phyloP scores from a whole-genome alignment of 2,329 filamentous ascomycete genomes.

The Lecanoromycetidae sp. region DNA sequence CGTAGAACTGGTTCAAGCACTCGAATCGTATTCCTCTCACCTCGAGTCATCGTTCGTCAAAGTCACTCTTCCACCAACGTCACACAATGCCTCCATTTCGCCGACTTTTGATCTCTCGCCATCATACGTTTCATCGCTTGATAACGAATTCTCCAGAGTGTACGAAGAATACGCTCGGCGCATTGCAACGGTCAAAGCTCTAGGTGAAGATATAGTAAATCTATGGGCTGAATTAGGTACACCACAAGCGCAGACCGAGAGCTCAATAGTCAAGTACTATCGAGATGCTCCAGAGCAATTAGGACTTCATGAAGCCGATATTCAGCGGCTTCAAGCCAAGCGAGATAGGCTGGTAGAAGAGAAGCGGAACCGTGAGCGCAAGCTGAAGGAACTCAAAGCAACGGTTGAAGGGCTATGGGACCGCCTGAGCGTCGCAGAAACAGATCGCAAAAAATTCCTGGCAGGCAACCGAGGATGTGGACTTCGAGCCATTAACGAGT shows the following conservation, averaged over 20 bases:
- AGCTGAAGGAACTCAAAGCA: constrained; percentile 59
- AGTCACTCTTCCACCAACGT: constrained; percentile 72
- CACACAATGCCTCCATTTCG: constrained; percentile 61
- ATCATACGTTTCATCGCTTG: constrained; percentile 72
- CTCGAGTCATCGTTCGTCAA: constrained; percentile 80
- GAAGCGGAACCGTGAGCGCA: constrained; percentile 72
- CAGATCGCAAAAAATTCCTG: constrained; percentile 73
- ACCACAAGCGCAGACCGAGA: constrained; percentile 84
- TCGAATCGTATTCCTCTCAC: constrained; percentile 93
- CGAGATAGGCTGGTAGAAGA: constrained; percentile 78
- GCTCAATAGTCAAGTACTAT: constrained; percentile 74
- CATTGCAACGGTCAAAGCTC: constrained; percentile 58
- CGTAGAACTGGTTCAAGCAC: constrained; percentile 80
- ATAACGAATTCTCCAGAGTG: constrained; percentile 82
- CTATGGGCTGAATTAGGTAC: constrained; percentile 94
- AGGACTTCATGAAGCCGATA: constrained; percentile 77
- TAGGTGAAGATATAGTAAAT: constrained; percentile 77
- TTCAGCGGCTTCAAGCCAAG: constrained; percentile 57
- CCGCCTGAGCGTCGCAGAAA: constrained; percentile 69
- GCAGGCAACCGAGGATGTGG: constrained; percentile 83
- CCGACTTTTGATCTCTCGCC: constrained; percentile 87
- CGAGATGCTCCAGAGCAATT: constrained; percentile 87
- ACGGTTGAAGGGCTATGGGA: constrained; percentile 84
- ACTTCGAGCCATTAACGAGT: constrained; percentile 85
- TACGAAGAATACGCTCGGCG: constrained; percentile 93